Evolutionary conservation across 352 stramenopile genomes (phyloP), one percentile per base, ranked within the genome.

Genomic region (Phytophthora megakarya): DNA sequence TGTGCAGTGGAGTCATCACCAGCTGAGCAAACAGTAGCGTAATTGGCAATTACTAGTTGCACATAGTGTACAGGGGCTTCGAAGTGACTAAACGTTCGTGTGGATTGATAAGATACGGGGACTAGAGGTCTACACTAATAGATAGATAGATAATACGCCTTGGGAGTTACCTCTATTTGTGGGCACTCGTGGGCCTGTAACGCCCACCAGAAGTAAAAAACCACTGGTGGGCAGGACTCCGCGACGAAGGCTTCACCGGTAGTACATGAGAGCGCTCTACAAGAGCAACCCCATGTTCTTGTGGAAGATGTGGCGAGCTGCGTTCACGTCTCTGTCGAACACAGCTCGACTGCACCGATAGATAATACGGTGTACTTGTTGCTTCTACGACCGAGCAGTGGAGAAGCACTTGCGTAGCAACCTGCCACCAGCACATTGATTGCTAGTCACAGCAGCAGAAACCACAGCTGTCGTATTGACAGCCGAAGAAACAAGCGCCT

Each of bases 351-450:
- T n/a, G n/a, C n/a, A n/a, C n/a, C n/a, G n/a, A n/a, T n/a, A n/a
- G 53, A 52, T 57, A 65, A 66, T 55, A 69, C 48, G 33, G 25
- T 70, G 33, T 8, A 19, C 19, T 23, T 22, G 25, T 54, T 50
- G 28, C 38, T 53, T 60, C 30, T 65, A 77, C 25, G 39, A 60
- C 12, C 50, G 56, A 19, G 59, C 49, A 37, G 45, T 54, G 38
- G 61, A 32, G 32, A 72, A 77, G 57, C 65, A 66, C 42, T 77
- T 77, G 18, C 40, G 56, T 37, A 77, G 40, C 44, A 77, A 49
- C 7, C 45, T 61, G 46, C 68, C 57, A 50, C 40, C 39, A 16
- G 50, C 19, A 28, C 65, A 61, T 23, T 46, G 35, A 32, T 48
- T 50, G 25, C 55, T 32, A 12, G 46, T 42, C 18, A 38, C 40